Evolutionary conservation across 208 protist genomes (phyloP).

Genomic region (Histomonas meleagridis): DNA sequence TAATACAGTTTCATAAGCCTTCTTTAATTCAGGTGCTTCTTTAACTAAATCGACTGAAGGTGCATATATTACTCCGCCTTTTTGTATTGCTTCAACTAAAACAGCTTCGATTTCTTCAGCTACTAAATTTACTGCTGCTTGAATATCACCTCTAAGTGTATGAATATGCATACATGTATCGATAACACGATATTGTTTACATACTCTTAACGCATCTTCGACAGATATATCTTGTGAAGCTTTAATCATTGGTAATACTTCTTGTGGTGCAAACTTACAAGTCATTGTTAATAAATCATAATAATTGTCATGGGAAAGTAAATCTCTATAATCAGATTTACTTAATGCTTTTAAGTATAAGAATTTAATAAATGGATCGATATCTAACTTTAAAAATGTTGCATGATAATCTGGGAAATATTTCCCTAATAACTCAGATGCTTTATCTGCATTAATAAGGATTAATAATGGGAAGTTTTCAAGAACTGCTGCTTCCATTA

Average conservation of each 20-base stretch:
- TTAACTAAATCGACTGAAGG: background rate
- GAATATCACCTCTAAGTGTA: conserved; percentile 13
- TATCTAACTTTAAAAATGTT: background rate
- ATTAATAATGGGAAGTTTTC: background rate
- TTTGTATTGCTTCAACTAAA: background rate
- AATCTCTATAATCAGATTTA: background rate
- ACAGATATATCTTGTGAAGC: background rate
- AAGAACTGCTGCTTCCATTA: background rate
- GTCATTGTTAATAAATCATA: background rate
- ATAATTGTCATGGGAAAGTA: background rate
- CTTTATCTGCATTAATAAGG: background rate
- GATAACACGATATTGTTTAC: background rate
- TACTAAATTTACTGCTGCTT: background rate
- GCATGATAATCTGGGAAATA: background rate
- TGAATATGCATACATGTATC: background rate
- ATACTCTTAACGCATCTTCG: background rate
- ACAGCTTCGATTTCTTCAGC: background rate
- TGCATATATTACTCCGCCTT: background rate
- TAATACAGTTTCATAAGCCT: background rate
- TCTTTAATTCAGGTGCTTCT: background rate
- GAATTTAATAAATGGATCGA: background rate
- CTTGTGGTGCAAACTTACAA: background rate
- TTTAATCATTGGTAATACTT: conserved; percentile 13
- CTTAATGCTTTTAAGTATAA: background rate
- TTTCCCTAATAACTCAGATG: background rate